Evolutionary conservation across 2,329 filamentous ascomycete genomes (phyloP).

Genomic region (Xylaria sp.): DNA sequence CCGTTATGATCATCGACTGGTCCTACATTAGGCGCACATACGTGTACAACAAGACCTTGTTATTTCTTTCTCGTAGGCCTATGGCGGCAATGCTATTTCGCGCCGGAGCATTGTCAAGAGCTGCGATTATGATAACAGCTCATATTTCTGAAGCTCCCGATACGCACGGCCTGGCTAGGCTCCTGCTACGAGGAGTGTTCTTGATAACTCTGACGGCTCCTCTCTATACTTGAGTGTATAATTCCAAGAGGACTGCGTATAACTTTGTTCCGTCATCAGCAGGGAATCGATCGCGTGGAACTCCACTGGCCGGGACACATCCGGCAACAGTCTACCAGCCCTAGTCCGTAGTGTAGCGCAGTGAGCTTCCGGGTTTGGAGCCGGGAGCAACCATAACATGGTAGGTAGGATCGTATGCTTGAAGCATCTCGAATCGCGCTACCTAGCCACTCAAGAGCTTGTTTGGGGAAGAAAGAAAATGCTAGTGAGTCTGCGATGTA

Average conservation of each 20-base stretch:
- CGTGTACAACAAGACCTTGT: background rate
- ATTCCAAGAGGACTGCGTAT: no score
- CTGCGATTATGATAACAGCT: background rate
- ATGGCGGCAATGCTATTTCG: background rate
- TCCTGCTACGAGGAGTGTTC: background rate
- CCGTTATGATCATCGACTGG: constrained; percentile 7
- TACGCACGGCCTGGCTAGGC: background rate
- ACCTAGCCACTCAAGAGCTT: background rate
- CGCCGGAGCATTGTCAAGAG: background rate
- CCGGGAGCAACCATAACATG: no score
- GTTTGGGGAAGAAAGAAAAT: background rate
- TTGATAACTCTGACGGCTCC: background rate
- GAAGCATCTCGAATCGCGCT: no score
- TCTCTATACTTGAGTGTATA: background rate
- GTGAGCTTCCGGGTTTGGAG: no score
- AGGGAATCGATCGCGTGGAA: constrained; percentile 22
- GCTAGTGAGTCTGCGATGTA: background rate
- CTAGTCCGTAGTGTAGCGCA: background rate
- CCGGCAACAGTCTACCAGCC: background rate
- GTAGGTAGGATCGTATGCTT: no score
- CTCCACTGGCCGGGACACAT: constrained; percentile 18
- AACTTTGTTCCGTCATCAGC: constrained; percentile 15
- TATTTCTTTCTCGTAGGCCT: background rate
- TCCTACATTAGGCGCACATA: background rate
- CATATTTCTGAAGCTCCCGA: background rate